Percentiles rank a stretch among this genome's conserved stretches.
These are phyloP conservation scores for Phycomyces blakesleeanus DNA, from an alignment of 192 early-diverging fungal species.

Conservation along the genomic window DNA sequence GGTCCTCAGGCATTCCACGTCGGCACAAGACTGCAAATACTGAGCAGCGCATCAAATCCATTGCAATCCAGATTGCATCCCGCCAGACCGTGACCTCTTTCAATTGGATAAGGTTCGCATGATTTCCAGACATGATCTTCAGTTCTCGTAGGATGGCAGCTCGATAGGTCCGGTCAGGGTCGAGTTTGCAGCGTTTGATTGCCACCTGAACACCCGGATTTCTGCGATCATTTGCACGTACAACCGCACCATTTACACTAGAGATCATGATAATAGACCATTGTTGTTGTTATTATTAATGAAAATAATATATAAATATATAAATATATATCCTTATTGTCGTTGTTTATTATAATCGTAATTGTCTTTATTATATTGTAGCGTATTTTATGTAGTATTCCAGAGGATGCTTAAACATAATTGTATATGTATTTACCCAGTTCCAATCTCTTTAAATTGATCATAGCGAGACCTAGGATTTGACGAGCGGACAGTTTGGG, in stretches of 20 bases:
- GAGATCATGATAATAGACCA: no score
- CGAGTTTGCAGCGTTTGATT: conserved; percentile 38
- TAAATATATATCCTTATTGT: no score
- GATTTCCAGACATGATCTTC: conserved; percentile 34
- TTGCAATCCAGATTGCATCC: conserved; percentile 39
- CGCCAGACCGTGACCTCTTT: conserved; percentile 36
- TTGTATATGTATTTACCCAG: conserved; percentile 13
- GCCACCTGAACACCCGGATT: conserved; percentile 28
- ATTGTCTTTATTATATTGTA: no score
- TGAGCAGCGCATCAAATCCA: conserved; percentile 39
- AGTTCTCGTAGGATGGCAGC: conserved; percentile 38
- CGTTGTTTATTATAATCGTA: no score
- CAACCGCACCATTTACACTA: conserved; percentile 38
- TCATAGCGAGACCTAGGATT: conserved; percentile 31
- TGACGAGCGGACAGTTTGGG: conserved; percentile 9
- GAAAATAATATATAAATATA: no score
- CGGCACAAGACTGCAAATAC: conserved; percentile 40
- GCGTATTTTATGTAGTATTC: no score
- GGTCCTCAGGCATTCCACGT: conserved; percentile 40
- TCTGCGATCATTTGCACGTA: conserved; percentile 30
- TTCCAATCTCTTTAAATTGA: conserved; percentile 33
- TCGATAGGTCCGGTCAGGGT: conserved; percentile 35
- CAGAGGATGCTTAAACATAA: no score
- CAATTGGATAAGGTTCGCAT: conserved; percentile 32
- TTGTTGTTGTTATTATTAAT: no score